Base-by-base conservation (phyloP, 306 rosid species). In the Fagus crenata region DNA sequence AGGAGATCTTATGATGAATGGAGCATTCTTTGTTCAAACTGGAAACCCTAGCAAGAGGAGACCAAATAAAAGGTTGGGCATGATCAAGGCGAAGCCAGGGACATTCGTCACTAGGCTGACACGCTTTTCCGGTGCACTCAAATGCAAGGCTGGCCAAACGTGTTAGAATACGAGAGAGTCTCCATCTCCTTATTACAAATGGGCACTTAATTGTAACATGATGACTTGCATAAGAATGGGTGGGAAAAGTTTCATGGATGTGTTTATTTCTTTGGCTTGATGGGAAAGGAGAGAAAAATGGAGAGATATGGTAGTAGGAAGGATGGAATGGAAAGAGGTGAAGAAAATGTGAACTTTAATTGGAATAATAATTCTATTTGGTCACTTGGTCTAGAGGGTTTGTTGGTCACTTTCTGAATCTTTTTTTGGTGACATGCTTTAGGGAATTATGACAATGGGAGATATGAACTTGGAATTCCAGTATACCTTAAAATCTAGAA, bases 71-170 rank as follows among this genome's bases (percentile, higher is more conserved):
- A 76, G 64, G 42, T 3, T 7, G 0, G 84, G 73, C 33, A 39
- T 90, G 71, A 88, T 90, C 15, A 74, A 64, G 49, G 88, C 96
- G 5, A 86, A 63, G 85, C 85, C 84, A 1, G 96, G 92, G 13
- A 61, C 75, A 0, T 70, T 53, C 2, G 96, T 81, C 28, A 49
- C 49, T 1, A 78, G 87, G 58, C 85, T 90, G 2, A 82, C 89
- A 0, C 88, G 81, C 35, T 85, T 71, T 56, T 33, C 92, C 0
- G 96, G 92, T 33, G 35, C 88, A 0, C 86, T 90, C 2, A 28
- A 59, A 2, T 90, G 92, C 79, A 33, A 2, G 14, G 49, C 35
- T 14, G 81, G 87, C 12, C 22, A 64, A 35, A 46, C 63, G 4
- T 88, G 89, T 56, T 86, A 80, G 53, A 12, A 14, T 2, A 49